Evolutionary conservation across 805 yeast genomes (phyloP), one percentile per base, ranked within the genome.

Genomic region (Candida ovalis): DNA sequence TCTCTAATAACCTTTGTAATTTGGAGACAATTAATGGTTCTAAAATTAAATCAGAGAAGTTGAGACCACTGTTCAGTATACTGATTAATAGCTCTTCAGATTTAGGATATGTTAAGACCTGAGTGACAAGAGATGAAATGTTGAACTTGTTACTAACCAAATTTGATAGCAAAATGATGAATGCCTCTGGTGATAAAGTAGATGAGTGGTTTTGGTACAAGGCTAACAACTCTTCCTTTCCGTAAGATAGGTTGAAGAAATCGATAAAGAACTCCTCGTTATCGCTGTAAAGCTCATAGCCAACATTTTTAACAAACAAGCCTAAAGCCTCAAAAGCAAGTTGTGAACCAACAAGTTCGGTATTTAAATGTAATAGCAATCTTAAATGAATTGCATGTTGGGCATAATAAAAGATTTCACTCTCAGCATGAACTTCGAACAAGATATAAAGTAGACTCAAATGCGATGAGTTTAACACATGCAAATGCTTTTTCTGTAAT

Each of bases 341-440:
- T 19, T 58, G 49, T 32, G 75, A 56, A 3, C 54, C 44, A 9
- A 59, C 50, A 1, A 59, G 53, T 7, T 63, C 49, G 0, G 66
- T 52, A 38, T 74, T 62, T 37, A 75, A 62, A 52, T 71, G 68
- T 15, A 75, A 61, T 28, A 82, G 49, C 7, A 80, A 57, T 46
- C 71, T 69, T 46, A 85, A 59, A 50, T 75, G 73, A 30, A 81
- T 62, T 0, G 83, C 74, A 54, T 84, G 88, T 9, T 73, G 53
- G 2, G 77, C 62, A 0, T 62, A 72, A 46, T 78, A 75, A 48
- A 74, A 76, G 4, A 89, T 63, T 3, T 71, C 77, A 19, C 70
- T 67, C 46, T 69, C 72, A 7, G 65, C 53, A 42, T 46, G 41
- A 15, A 61, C 44, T 42, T 57, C 64, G 51, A 72, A 76, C 8